Evolutionary conservation across 495 filamentous ascomycete species (phyloP), one percentile per base, ranked within the genome.

Genomic region (Xylaria castorea): DNA sequence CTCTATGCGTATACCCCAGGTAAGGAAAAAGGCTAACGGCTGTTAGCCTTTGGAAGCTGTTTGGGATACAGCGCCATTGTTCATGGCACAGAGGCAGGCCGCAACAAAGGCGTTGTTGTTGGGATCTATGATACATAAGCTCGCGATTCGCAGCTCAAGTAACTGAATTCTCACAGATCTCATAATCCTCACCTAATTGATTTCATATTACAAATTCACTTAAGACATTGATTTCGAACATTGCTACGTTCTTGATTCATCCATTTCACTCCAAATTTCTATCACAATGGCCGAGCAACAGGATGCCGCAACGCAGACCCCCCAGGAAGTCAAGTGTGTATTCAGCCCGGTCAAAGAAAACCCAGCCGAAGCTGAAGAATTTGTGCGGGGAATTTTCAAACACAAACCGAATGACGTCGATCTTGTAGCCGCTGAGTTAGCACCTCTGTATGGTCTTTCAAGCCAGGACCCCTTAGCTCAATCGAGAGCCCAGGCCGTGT

Each of bases 391-490:
- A 0, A 58, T 72, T n/a, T 14, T 46, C 25, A 67, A 66, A 40
- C 16, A 61, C 2, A 53, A 50, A 18, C 71, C 64, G 2, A 9
- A 27, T 6, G 55, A 75, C 5, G 14, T 61, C 6, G 70, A 75
- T 3, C 32, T 60, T 3, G 72, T 72, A 1, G 63, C 70, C 0
- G 63, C 62, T 1, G 69, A 74, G 22, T 50, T 79, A 9, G 73
- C 76, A 8, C 78, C 84, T 61, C 79, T 82, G 55, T 81, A 81
- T 40, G 81, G 79, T 16, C 68, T 78, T 2, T 58, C 70, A 3
- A 20, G 0, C 27, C 20, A 46, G 5, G 60, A 63, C 40, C 48
- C 68, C 9, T 3, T 79, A 7, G 74, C 68, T 14, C 71, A 53
- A 27, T 51, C 62, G n/a, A 55, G 76, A 32, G 73, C 73, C 8